A percentile compares a stretch with the other conserved stretches of the same genome.
These are phyloP conservation scores for Curvularia eragrostidis DNA, from an alignment of 2,329 filamentous ascomycete genomes.

Conservation along the genomic window DNA sequence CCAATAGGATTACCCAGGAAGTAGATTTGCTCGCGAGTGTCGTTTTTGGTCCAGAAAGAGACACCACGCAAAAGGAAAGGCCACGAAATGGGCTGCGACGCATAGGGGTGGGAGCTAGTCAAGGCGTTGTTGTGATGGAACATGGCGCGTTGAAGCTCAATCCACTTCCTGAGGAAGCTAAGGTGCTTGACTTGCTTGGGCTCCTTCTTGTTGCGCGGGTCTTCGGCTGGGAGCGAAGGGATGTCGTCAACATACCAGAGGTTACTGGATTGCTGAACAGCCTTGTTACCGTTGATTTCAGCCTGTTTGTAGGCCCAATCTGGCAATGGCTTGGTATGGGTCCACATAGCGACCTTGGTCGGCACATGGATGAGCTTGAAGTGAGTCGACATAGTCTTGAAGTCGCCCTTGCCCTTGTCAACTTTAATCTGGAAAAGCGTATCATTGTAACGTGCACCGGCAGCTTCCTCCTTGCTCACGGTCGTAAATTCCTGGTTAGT, in stretches of 20 bases:
- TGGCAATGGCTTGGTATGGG: constrained; percentile 90
- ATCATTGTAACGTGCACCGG: constrained; percentile 79
- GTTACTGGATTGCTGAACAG: constrained; percentile 85
- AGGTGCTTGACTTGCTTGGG: constrained; percentile 80
- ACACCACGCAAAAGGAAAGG: constrained; percentile 96
- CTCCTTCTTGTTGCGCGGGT: constrained; percentile 75
- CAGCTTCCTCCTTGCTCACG: constrained; percentile 73
- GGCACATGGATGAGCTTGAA: constrained; percentile 96
- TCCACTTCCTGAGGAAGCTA: constrained; percentile 91
- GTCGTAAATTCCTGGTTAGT: constrained; percentile 99
- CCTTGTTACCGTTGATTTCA: constrained; percentile 99
- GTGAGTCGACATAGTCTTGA: constrained; percentile 88
- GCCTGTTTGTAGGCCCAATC: constrained; percentile 98
- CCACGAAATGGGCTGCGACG: constrained; percentile 95
- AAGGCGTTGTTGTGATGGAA: constrained; percentile 99
- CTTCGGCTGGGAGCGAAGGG: constrained; percentile 74
- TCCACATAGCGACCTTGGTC: constrained; percentile 99
- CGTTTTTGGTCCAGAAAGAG: constrained; percentile 98
- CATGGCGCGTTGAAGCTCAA: constrained; percentile 97
- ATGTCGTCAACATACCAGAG: constrained; percentile 95
- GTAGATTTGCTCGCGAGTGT: constrained; percentile 96
- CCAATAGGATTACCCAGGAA: constrained; percentile 96
- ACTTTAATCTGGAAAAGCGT: constrained; percentile 92
- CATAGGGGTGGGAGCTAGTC: constrained; percentile 95
- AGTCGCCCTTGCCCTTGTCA: constrained; percentile 82